Conservation (phyloP, 768 basidiomycete genomes). For the Postia placenta region DNA sequence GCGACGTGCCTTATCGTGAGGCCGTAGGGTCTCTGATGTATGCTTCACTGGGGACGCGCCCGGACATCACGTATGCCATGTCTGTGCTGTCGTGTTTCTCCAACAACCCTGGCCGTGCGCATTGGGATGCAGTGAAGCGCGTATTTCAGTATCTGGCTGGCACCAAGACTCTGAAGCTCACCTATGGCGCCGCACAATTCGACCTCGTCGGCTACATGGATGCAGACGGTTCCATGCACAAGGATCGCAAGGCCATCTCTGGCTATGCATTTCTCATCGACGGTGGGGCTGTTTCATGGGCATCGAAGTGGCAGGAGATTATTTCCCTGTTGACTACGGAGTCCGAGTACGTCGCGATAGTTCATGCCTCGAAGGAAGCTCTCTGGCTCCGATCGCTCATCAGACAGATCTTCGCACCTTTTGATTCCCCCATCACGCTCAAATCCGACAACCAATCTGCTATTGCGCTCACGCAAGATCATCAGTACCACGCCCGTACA, state of each 20-base stretch:
- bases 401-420: constrained; percentile 19
- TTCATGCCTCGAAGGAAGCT: constrained; percentile 25
- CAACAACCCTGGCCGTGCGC: constrained; percentile 19
- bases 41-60: constrained; percentile 24
- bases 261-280: constrained; percentile 33
- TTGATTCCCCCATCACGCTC: constrained; percentile 20
- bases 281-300: constrained; percentile 32
- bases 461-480: constrained; percentile 22
- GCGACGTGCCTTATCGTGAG: constrained; percentile 12
- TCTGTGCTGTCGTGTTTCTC: constrained; percentile 21
- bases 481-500: constrained; percentile 23
- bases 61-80: constrained; percentile 27
- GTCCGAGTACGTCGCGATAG: constrained; percentile 33
- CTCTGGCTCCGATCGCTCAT: constrained; percentile 28
- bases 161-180: constrained; percentile 20
- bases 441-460: constrained; percentile 32
- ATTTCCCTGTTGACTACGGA: constrained; percentile 37
- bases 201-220: constrained; percentile 20
- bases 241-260: constrained; percentile 25
- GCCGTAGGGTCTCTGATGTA: constrained; percentile 24
- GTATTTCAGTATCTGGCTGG: constrained; percentile 32
- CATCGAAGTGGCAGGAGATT: constrained; percentile 29
- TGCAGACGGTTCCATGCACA: constrained; percentile 23
- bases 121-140: constrained; percentile 33
- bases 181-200: constrained; percentile 10